Conservation (phyloP, 2,329 filamentous ascomycete genomes). For the Trichoderma citrinoviride region DNA sequence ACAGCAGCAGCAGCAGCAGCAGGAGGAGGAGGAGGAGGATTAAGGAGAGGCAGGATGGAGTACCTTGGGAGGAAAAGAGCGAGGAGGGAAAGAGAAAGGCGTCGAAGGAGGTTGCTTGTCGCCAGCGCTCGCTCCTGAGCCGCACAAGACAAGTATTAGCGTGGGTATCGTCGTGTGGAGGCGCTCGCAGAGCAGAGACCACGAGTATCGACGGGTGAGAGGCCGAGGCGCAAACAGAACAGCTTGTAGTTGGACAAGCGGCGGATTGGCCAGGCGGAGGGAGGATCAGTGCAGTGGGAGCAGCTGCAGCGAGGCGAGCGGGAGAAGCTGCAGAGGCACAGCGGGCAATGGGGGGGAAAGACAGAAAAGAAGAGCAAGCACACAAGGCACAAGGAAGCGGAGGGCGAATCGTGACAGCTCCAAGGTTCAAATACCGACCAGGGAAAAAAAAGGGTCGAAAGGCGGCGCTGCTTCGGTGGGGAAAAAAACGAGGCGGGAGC, state of each 20-base stretch:
- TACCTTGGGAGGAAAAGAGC: background rate
- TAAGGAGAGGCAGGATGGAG: background rate
- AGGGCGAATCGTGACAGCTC: conserved; percentile 1
- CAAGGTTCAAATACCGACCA: background rate
- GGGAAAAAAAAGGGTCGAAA: conserved; percentile 20
- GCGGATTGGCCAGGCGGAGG: conserved; percentile 20
- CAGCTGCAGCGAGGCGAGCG: background rate
- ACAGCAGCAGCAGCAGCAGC: no score
- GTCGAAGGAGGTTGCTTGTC: conserved; percentile 19
- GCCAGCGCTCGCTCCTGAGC: conserved; percentile 23
- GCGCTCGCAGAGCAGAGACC: conserved; percentile 20
- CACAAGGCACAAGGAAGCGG: background rate
- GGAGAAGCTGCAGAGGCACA: background rate
- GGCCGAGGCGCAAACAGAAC: conserved; percentile 6
- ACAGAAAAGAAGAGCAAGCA: background rate
- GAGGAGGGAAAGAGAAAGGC: conserved; percentile 13
- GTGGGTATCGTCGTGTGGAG: conserved; percentile 14
- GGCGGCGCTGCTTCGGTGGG: conserved; percentile 19
- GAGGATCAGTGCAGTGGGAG: background rate
- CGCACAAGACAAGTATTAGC: conserved; percentile 21
- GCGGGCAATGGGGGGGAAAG: background rate
- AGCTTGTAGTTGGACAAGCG: conserved; percentile 17
- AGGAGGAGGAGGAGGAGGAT: no score
- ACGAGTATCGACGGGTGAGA: background rate
- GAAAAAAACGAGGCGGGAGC: background rate